Percentiles rank a stretch among this genome's conserved stretches.
Evolutionary conservation across 352 stramenopile species (phyloP).

Genomic region (Globisporangium parvum): DNA sequence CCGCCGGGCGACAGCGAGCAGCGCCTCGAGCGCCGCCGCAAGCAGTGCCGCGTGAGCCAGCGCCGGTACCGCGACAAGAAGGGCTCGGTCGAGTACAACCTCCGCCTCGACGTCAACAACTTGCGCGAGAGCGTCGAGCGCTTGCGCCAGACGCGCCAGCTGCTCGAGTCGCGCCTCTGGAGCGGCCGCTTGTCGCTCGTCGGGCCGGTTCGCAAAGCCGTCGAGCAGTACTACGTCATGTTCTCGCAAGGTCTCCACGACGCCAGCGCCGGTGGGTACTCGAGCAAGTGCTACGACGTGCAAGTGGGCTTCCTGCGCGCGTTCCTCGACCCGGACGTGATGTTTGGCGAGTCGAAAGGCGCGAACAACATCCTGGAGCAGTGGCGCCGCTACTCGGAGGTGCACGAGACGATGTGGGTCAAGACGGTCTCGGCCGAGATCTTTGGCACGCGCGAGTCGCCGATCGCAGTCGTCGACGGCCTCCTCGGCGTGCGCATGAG

Average conservation of each 20-base stretch:
- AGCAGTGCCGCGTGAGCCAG: conserved; percentile 64
- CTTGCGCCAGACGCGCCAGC: conserved; percentile 26
- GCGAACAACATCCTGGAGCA: conserved; percentile 43
- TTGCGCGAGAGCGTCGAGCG: conserved; percentile 54
- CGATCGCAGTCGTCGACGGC: conserved; percentile 43
- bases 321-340: conserved; percentile 43
- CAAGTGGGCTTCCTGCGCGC: conserved; percentile 41
- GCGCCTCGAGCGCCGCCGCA: conserved; percentile 34
- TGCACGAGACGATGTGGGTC: conserved; percentile 40
- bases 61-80: conserved; percentile 67
- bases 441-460: conserved; percentile 33
- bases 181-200: conserved; percentile 27
- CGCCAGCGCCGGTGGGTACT: conserved; percentile 24
- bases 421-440: conserved; percentile 28
- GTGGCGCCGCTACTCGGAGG: conserved; percentile 53
- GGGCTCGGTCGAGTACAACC: conserved; percentile 56
- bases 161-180: conserved; percentile 44
- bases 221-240: conserved; percentile 60
- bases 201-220: conserved; percentile 38
- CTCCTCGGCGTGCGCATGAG: conserved; percentile 39
- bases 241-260: conserved; percentile 53
- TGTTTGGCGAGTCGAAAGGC: conserved; percentile 30
- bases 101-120: conserved; percentile 57
- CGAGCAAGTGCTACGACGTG: conserved; percentile 41
- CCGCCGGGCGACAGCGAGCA: conserved; percentile 11